phyloP scores from a whole-genome alignment of 768 basidiomycete genomes.

The Mrakia gelida region DNA sequence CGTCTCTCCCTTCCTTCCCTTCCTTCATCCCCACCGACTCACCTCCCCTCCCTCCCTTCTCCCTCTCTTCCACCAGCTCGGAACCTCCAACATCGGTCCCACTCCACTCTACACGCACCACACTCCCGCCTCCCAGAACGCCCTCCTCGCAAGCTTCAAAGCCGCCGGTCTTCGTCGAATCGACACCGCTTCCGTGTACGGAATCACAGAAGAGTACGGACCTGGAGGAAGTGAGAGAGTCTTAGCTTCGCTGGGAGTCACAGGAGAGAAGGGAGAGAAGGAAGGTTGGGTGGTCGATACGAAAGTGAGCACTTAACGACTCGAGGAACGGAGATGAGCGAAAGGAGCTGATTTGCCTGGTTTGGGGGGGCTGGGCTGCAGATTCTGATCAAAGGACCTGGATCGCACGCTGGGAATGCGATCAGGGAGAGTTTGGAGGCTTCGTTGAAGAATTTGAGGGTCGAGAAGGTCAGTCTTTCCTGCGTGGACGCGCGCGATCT shows the following conservation, averaged over 20 bases:
- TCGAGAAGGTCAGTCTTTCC: slow-evolving; percentile 11
- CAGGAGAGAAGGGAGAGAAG: neutral
- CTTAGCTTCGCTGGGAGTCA: neutral
- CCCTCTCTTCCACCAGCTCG: neutral
- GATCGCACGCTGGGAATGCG: neutral
- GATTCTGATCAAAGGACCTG: neutral
- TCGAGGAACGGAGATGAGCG: too few relatives aligned
- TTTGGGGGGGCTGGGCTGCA: neutral
- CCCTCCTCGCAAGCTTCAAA: neutral
- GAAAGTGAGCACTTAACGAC: neutral
- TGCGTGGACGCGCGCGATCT: neutral
- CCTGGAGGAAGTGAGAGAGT: slow-evolving; percentile 10
- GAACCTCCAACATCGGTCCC: slow-evolving; percentile 16
- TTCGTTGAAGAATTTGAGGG: slow-evolving; percentile 18
- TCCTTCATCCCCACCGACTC: too few relatives aligned
- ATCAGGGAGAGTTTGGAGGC: slow-evolving; percentile 11
- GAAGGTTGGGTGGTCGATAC: slow-evolving; percentile 1
- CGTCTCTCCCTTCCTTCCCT: too few relatives aligned
- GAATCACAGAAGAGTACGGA: slow-evolving; percentile 5
- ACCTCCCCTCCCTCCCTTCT: neutral
- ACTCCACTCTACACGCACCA: slow-evolving; percentile 13
- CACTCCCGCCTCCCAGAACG: neutral
- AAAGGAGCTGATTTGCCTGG: too few relatives aligned
- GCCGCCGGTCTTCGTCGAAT: neutral
- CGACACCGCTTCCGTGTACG: slow-evolving; percentile 18